phyloP scores from a whole-genome alignment of 495 filamentous ascomycete species.

The Sporormia fimetaria region DNA sequence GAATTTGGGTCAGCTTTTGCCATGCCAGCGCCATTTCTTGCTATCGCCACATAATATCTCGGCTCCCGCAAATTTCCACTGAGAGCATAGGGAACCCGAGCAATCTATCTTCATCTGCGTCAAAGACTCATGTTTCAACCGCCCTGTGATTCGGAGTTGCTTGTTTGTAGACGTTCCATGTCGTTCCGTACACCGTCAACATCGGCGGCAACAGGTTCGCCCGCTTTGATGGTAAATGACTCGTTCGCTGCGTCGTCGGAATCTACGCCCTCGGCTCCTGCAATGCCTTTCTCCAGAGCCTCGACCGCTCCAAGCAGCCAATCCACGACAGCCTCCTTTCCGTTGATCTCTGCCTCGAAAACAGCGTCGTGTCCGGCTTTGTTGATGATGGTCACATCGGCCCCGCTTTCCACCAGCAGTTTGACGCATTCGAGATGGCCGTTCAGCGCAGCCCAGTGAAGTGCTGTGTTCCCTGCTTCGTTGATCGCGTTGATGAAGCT shows the following conservation, averaged over 20 bases:
- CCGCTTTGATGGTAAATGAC: neutral
- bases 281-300: constrained; percentile 40
- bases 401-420: constrained; percentile 57
- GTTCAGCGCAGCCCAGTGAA: constrained; percentile 88
- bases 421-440: constrained; percentile 74
- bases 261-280: constrained; percentile 28
- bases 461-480: constrained; percentile 68
- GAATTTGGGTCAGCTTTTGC: too few relatives aligned
- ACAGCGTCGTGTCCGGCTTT: constrained; percentile 73
- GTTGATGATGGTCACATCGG: constrained; percentile 64
- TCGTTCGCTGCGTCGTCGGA: constrained; percentile 1
- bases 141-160: constrained; percentile 4
- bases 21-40: too few relatives aligned
- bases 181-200: constrained; percentile 12
- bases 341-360: constrained; percentile 69
- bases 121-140: constrained; percentile 14
- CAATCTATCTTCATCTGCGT: constrained; percentile 17
- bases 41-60: constrained; percentile 1
- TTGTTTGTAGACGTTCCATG: constrained; percentile 14
- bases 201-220: neutral
- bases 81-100: constrained; percentile 8
- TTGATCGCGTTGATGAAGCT: constrained; percentile 56
- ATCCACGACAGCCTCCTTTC: constrained; percentile 54
- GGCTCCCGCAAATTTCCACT: neutral
- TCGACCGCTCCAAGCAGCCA: constrained; percentile 48